Percentiles rank a stretch among this genome's conserved stretches.
Evolutionary conservation across 1,284 basidiomycete species (phyloP).

Genomic region (Gastroboletus turbinatus): DNA sequence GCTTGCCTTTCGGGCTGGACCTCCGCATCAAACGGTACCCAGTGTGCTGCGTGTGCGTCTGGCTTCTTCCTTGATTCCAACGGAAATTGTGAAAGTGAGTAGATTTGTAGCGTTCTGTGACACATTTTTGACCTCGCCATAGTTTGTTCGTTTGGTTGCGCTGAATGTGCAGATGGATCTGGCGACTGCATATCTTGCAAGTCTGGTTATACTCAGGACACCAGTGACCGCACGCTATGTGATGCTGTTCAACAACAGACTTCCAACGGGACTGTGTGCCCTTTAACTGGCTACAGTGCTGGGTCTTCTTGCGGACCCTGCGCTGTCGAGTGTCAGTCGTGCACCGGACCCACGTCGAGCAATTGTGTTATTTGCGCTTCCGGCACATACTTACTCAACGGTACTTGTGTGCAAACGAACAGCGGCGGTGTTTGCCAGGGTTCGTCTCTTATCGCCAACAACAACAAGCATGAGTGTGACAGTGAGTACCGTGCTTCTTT

Average conservation of each 20-base stretch:
- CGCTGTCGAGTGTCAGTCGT: conserved; percentile 66
- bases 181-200: conserved; percentile 74
- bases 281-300: conserved; percentile 61
- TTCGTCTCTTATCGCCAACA: conserved; percentile 72
- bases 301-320: conserved; percentile 58
- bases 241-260: conserved; percentile 49
- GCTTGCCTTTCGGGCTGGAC: conserved; percentile 77
- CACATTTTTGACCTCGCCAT: conserved; percentile 15
- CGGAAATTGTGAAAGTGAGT: conserved; percentile 71
- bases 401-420: conserved; percentile 64
- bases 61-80: conserved; percentile 72
- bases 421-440: conserved; percentile 69
- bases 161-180: conserved; percentile 60
- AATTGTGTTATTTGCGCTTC: conserved; percentile 67
- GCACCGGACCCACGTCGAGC: conserved; percentile 64
- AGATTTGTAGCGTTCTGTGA: neutral
- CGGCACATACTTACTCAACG: conserved; percentile 59
- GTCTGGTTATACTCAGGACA: conserved; percentile 61
- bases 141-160: conserved; percentile 74
- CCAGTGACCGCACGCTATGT: conserved; percentile 68
- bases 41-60: conserved; percentile 66
- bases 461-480: conserved; percentile 76
- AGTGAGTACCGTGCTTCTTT: conserved; percentile 47
- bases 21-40: conserved; percentile 63
- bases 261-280: conserved; percentile 57